phyloP scores from a whole-genome alignment of 345 rosid species.

The Cardiospermum halicacabum region DNA sequence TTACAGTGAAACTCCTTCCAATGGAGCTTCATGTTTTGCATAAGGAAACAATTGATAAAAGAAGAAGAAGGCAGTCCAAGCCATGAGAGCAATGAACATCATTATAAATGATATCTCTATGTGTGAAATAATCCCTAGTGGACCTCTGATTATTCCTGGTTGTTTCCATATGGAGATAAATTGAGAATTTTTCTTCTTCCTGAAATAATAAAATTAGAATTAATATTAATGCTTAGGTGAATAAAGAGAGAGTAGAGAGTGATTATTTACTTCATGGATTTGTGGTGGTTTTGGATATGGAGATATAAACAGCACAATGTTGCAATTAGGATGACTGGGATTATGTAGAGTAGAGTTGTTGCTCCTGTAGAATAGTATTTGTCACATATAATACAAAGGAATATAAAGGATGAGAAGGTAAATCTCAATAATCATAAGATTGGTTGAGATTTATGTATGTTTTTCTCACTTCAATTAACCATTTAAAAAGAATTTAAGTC shows the following conservation, averaged over 20 bases:
- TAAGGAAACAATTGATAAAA: conserved; percentile 19
- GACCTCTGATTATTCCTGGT: conserved; percentile 39
- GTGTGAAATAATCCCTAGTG: conserved; percentile 42
- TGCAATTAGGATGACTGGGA: conserved; percentile 38
- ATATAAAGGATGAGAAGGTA: too few relatives aligned
- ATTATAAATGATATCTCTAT: conserved; percentile 30
- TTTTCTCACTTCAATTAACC: too few relatives aligned
- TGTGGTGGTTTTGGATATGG: conserved; percentile 17
- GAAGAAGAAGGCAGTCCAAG: conserved; percentile 35
- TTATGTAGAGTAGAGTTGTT: conserved; percentile 18
- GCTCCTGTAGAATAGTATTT: conserved; percentile 26
- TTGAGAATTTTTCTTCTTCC: not conserved
- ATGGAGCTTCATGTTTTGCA: conserved; percentile 10
- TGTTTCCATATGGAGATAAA: conserved; percentile 23
- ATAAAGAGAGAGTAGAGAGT: not conserved
- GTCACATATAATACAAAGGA: too few relatives aligned
- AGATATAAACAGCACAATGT: conserved; percentile 26
- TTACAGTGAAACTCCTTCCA: not conserved
- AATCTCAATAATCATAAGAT: too few relatives aligned
- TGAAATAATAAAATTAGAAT: not conserved
- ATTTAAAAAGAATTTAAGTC: too few relatives aligned
- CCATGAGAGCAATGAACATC: conserved; percentile 29
- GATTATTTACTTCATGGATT: not conserved
- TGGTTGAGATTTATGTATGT: too few relatives aligned
- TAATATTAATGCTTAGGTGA: too few relatives aligned